phyloP scores from a whole-genome alignment of 768 basidiomycete genomes.

The Leccinellum albellum region DNA sequence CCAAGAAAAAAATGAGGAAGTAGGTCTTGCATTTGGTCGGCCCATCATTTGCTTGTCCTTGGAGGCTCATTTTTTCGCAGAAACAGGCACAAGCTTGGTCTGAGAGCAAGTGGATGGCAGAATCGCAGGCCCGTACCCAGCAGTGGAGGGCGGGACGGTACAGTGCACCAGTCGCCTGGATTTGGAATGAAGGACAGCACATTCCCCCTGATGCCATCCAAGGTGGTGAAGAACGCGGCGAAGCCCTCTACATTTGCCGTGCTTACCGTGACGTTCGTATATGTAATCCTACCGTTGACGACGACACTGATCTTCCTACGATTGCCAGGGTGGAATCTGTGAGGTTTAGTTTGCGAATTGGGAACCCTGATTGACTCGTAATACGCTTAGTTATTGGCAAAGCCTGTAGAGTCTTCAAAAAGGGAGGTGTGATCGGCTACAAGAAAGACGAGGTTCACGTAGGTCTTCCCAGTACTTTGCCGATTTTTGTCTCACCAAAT shows the following conservation, averaged over 20 bases:
- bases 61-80: slow-evolving; percentile 28
- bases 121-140: slow-evolving; percentile 52
- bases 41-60: background rate
- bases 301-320: slow-evolving; percentile 4
- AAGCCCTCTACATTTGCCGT: slow-evolving; percentile 56
- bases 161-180: slow-evolving; percentile 54
- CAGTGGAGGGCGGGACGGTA: slow-evolving; percentile 44
- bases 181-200: slow-evolving; percentile 52
- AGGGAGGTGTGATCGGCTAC: slow-evolving; percentile 65
- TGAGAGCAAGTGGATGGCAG: slow-evolving; percentile 49
- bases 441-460: slow-evolving; percentile 57
- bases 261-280: slow-evolving; percentile 52
- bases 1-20: slow-evolving; percentile 56
- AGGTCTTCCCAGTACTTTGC: slow-evolving; percentile 10
- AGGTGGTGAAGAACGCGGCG: slow-evolving; percentile 52
- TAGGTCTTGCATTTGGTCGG: slow-evolving; percentile 17
- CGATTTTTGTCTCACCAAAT: background rate
- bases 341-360: slow-evolving; percentile 10
- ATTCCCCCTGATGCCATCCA: slow-evolving; percentile 58
- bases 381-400: slow-evolving; percentile 57
- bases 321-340: slow-evolving; percentile 52
- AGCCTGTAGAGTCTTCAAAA: slow-evolving; percentile 52
- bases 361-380: background rate
- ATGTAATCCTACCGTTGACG: background rate
- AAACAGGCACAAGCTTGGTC: slow-evolving; percentile 50